A percentile compares a stretch with the other conserved stretches of the same genome.
These are phyloP conservation scores for Flaveria bidentis DNA, from an alignment of 129 eudicot species.

Conservation along the genomic window DNA sequence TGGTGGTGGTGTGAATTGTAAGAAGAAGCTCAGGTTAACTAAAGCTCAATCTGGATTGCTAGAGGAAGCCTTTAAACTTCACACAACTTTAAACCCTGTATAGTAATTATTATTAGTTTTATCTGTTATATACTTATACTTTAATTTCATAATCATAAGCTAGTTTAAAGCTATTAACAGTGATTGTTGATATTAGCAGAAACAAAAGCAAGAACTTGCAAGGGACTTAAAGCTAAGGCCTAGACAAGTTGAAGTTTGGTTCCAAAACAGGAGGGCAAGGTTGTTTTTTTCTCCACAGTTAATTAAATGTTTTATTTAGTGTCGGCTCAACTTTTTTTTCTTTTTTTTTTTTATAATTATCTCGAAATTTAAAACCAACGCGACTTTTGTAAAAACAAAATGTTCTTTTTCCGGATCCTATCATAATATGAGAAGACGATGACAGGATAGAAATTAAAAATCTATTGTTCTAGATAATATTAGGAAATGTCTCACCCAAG, in stretches of 20 bases:
- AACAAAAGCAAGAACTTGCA: slow-evolving; percentile 87
- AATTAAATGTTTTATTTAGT: background rate
- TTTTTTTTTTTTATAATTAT: no score
- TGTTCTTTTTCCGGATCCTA: no score
- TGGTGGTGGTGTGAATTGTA: slow-evolving; percentile 52
- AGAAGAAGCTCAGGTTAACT: slow-evolving; percentile 89
- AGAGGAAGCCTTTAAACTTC: slow-evolving; percentile 88
- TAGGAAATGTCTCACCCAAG: no score
- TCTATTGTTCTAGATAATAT: no score
- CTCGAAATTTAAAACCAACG: no score
- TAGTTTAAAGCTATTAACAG: slow-evolving; percentile 3
- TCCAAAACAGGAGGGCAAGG: slow-evolving; percentile 97
- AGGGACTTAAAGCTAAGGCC: slow-evolving; percentile 69
- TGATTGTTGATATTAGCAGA: slow-evolving; percentile 50
- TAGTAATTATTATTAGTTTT: slow-evolving; percentile 27
- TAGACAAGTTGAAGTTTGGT: slow-evolving; percentile 97
- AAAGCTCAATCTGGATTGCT: slow-evolving; percentile 89
- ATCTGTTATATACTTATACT: background rate
- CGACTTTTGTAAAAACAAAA: no score
- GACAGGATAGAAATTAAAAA: no score
- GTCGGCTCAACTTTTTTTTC: no score
- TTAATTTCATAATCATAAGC: background rate
- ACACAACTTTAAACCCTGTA: slow-evolving; percentile 76
- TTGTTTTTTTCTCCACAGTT: background rate
- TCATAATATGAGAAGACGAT: no score